Conservation (phyloP, 1,139 yeast genomes). For the Blastobotrys capitulatus region DNA sequence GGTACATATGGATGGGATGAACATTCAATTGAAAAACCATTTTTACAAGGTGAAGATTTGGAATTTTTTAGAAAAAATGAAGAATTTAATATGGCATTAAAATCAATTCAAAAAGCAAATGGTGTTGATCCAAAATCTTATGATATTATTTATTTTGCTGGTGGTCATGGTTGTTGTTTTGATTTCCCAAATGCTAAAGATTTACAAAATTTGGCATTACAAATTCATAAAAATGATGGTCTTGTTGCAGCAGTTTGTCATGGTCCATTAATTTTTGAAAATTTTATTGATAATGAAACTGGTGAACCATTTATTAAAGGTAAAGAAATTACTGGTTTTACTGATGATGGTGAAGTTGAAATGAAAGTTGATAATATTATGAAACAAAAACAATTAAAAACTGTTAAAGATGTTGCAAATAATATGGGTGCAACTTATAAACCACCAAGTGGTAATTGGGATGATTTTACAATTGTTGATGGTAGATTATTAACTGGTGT, state of each 20-base stretch:
- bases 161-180: conserved; percentile 58
- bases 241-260: conserved; percentile 62
- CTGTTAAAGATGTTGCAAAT: conserved; percentile 35
- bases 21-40: conserved; percentile 42
- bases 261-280: conserved; percentile 53
- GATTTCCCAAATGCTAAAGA: conserved; percentile 50
- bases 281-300: conserved; percentile 39
- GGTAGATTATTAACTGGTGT: conserved; percentile 56
- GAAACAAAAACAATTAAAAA: conserved; percentile 32
- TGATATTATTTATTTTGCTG: conserved; percentile 47
- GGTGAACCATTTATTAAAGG: conserved; percentile 47
- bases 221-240: conserved; percentile 47
- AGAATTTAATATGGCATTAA: conserved; percentile 36
- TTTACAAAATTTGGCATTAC: conserved; percentile 43
- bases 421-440: conserved; percentile 42
- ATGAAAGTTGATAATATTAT: conserved; percentile 38
- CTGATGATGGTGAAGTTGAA: conserved; percentile 47
- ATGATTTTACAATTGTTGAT: conserved; percentile 45
- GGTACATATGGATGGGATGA: conserved; percentile 53
- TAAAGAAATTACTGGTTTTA: conserved; percentile 55
- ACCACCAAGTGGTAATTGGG: conserved; percentile 50
- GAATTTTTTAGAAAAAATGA: conserved; percentile 35
- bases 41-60: conserved; percentile 43
- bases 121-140: conserved; percentile 43
- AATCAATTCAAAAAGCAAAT: conserved; percentile 23